Base-by-base conservation (phyloP, 108 stramenopile genomes). In the Conticribra weissflogii region DNA sequence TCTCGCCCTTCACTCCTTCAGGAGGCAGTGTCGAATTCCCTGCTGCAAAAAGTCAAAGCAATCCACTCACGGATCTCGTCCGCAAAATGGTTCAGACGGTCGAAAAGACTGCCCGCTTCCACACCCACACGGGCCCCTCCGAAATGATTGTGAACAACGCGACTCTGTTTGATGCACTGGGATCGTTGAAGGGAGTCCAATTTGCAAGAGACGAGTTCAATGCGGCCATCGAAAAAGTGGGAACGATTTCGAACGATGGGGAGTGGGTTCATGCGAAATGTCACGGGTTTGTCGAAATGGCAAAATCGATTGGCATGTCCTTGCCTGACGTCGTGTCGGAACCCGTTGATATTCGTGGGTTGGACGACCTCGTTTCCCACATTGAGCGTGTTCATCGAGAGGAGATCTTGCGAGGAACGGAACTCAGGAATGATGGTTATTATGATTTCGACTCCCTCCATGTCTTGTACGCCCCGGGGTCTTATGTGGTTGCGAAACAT, bases 371-470 rank as follows among this genome's bases (percentile, higher is more conserved):
- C 22, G 55, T 90, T 55, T 3, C 18, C 18, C 52, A 72, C 66
- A 70, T 86, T 54, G 78, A 87, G 63, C 36, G 32, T 12, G 19
- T 24, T 7, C 59, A 78, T 56, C 32, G 60, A 30, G 23, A 68
- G 3, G 71, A 81, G 57, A 34, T 88, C 12, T 47, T 50, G 0
- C 67, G 53, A 17, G 32, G 69, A 29, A 23, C 15, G 2, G 23
- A 64, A 1, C 63, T 72, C 27, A 19, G 83, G 0, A 45, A 55
- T 1, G 79, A 82, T 34, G 85, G 86, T 19, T 61, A 59, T 32
- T 81, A 81, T 67, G 88, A 86, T 59, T 89, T 87, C 68, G 81
- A 89, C 54, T 85, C 88, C 2, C 62, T 89, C 23, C 59, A 70
- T 12, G 27, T 22, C 0, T 56, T 89, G 48, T 89, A 85, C 51